Evolutionary conservation across 176 grass and related monocot genomes (phyloP), one percentile per base, ranked within the genome.

Genomic region (Cenchrus purpureus): DNA sequence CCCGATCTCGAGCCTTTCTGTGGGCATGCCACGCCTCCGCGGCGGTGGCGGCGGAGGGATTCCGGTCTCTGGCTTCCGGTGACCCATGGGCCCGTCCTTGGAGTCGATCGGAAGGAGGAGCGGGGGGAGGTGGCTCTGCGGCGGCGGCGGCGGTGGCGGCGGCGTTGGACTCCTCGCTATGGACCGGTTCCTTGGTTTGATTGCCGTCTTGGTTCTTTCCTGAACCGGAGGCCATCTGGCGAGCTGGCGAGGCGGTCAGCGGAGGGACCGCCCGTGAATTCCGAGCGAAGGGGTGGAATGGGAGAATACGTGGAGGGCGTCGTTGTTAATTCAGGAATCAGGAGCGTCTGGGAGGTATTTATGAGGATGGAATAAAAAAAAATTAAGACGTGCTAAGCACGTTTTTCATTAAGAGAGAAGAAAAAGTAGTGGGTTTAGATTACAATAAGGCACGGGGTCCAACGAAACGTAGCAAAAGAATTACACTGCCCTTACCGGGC

Each of bases 181-280:
- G 50, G 7, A 34, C 52, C 67, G 80, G 20, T 45, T 72, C 67
- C 71, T 77, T 25, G 66, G 37, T 57, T 31, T 45, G 15, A 53
- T 1, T 7, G 76, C 15, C n/a, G 7, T 32, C 8, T 29, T 79
- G 59, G 15, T 82, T 44, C n/a, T 72, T 46, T 17, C 54, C 40
- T 71, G 80, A 48, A 60, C 42, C 68, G n/a, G 80, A 71, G 29
- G 20, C 67, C 78, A 81, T 81, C 10, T 81, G 79, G 79, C 79
- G n/a, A n/a, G n/a, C n/a, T n/a, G n/a, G n/a, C n/a, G n/a, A n/a
- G n/a, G n/a, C n/a, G n/a, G n/a, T n/a, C n/a, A n/a, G n/a, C 31
- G 64, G 63, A 8, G 31, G 79, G 74, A 5, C 55, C 22, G 34
- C 0, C 60, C 17, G 55, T 34, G 10, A 76, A 77, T 60, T 60